Conservation (phyloP, 331 rosid species). For the Malus hybrid region DNA sequence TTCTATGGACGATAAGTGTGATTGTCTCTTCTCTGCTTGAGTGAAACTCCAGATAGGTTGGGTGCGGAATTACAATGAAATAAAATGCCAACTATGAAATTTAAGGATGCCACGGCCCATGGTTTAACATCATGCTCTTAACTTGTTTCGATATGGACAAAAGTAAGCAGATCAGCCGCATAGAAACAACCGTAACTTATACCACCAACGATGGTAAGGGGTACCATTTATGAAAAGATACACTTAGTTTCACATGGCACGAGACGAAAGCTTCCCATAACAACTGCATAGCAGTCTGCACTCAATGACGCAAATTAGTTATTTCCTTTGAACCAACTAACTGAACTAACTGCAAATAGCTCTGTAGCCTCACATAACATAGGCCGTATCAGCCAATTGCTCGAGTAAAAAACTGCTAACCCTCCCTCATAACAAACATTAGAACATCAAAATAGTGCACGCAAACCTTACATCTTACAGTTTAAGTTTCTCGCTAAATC, state of each 20-base stretch:
- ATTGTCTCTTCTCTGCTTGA: not conserved
- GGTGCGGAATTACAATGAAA: not conserved
- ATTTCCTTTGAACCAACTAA: not conserved
- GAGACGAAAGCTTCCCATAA: not conserved
- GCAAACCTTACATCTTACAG: not conserved
- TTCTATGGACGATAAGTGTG: not conserved
- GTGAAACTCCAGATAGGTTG: not conserved
- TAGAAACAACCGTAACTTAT: not conserved
- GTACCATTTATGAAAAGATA: not conserved
- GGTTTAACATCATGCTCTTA: not conserved
- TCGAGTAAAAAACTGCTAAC: not conserved
- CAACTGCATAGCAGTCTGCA: not conserved
- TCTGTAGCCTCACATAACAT: not conserved
- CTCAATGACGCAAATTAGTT: not conserved
- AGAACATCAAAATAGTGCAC: not conserved
- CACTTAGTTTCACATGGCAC: not conserved
- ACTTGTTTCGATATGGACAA: not conserved
- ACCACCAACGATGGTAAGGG: not conserved
- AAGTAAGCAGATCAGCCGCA: not conserved
- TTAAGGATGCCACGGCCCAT: not conserved
- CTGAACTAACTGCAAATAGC: not conserved
- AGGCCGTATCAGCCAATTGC: not conserved
- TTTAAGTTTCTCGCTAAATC: not conserved
- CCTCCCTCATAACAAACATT: not conserved
- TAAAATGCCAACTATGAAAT: not conserved